These are phyloP conservation scores for Cladosporium colombiae DNA, from an alignment of 2,329 filamentous ascomycete genomes.

Conservation along the genomic window DNA sequence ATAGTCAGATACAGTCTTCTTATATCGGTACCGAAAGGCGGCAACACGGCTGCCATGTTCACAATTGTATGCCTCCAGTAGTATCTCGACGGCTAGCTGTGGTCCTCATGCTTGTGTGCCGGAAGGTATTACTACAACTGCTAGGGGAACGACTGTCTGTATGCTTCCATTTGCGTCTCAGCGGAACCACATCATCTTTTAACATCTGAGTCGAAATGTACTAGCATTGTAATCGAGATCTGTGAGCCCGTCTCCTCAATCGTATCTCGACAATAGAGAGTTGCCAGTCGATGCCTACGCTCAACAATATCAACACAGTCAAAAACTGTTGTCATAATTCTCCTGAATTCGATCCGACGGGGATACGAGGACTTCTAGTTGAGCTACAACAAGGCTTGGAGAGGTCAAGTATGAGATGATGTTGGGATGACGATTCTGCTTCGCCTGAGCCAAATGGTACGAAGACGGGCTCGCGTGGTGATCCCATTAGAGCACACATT, in stretches of 20 bases:
- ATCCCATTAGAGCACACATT: background rate
- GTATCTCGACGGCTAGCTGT: background rate
- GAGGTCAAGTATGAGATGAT: background rate
- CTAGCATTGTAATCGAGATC: background rate
- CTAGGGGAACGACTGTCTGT: background rate
- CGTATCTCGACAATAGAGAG: no score
- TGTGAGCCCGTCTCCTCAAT: background rate
- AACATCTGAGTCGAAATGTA: background rate
- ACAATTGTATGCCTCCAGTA: background rate
- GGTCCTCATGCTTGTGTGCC: background rate
- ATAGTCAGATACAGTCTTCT: background rate
- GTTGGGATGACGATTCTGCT: background rate
- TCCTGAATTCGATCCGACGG: background rate
- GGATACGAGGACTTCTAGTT: background rate
- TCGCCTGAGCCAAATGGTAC: no score
- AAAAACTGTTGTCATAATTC: background rate
- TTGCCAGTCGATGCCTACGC: background rate
- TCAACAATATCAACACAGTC: background rate
- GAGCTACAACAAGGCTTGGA: background rate
- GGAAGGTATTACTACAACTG: background rate
- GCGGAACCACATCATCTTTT: background rate
- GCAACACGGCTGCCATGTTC: background rate
- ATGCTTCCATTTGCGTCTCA: background rate
- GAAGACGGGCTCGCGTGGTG: background rate
- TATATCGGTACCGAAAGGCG: background rate